phyloP scores from a whole-genome alignment of 139 green algal genomes.

The Medakamo hakoo region DNA sequence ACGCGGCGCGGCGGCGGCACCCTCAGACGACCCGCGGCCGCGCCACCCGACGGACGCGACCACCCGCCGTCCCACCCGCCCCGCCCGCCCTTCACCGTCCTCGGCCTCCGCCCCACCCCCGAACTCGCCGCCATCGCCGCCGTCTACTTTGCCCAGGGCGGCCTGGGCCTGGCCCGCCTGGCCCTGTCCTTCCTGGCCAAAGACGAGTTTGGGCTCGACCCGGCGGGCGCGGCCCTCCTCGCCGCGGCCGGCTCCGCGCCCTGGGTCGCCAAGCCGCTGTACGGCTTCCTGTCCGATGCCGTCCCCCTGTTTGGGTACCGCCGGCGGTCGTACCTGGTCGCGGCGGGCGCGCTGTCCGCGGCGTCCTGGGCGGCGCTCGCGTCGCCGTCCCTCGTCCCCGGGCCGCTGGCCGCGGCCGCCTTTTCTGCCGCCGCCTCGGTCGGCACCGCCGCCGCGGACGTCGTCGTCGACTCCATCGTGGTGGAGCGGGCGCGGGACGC shows the following conservation, averaged over 20 bases:
- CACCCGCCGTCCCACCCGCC: too few relatives aligned
- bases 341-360: constrained; percentile 48
- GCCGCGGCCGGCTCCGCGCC: background rate
- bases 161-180: constrained; percentile 73
- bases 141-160: constrained; percentile 96
- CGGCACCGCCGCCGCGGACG: constrained; percentile 66
- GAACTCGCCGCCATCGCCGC: constrained; percentile 3
- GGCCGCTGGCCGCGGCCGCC: constrained; percentile 51
- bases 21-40: too few relatives aligned
- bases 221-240: constrained; percentile 46
- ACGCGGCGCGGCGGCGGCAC: too few relatives aligned
- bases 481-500: constrained; percentile 49
- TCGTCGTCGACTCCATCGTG: constrained; percentile 95
- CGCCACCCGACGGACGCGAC: too few relatives aligned
- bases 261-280: constrained; percentile 82
- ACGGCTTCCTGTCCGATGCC: constrained; percentile 80
- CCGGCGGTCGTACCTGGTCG: constrained; percentile 65
- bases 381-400: background rate
- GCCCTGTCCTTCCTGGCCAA: constrained; percentile 86
- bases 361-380: background rate
- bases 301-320: constrained; percentile 88
- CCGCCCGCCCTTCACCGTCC: background rate
- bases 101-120: background rate
- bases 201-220: constrained; percentile 69
- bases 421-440: constrained; percentile 31